Base-by-base conservation (phyloP, 345 rosid genomes). In the Noccaea bulbosa region DNA sequence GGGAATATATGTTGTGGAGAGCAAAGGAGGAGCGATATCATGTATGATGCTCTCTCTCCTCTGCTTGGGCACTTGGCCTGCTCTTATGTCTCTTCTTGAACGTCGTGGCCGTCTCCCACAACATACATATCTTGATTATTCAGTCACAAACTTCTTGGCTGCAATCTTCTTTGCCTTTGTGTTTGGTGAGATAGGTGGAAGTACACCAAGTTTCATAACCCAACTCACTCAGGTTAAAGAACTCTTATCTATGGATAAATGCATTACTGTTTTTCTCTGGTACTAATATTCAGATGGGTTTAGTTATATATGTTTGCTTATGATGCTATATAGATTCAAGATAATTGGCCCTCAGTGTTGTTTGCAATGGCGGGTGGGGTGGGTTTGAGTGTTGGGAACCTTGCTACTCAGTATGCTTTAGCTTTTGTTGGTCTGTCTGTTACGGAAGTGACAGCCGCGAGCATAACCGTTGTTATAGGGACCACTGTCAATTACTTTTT, bases 11-110 rank as follows among this genome's bases (percentile, higher is more conserved):
- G 44, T 60, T 17, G 69, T 74, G 52, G 91, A 85, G 80, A 89
- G 91, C 87, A 88, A 88, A 83, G 93, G 78, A 62, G 98, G 91
- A 43, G 98, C 93, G 51, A 85, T 92, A 44, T 69, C 62, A 64
- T 90, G 98, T 58, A 83, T 90, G 87, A 61, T 84, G 51, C 76
- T 90, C 5, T 80, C 93, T 51, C 77, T 92, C 37, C 60, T 85
- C 55, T 88, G 86, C 77, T 70, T 92, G 66, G 96, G 98, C 17
- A 90, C 96, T 66, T 92, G 93, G 93, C 98, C 95, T 64, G 98
- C 91, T 67, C 10, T 90, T 38, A 38, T 92, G 73, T 84, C 91
- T 62, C 88, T 88, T 8, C 82, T 92, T 6, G 96, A 92, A 76
- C 72, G 96, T 46, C 81, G 91, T 22, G 98, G 95, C 2, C 89